Percentiles rank a stretch among this genome's conserved stretches.
These are phyloP conservation scores for Neurospora hispaniola DNA, from an alignment of 495 filamentous ascomycete species.

Conservation along the genomic window DNA sequence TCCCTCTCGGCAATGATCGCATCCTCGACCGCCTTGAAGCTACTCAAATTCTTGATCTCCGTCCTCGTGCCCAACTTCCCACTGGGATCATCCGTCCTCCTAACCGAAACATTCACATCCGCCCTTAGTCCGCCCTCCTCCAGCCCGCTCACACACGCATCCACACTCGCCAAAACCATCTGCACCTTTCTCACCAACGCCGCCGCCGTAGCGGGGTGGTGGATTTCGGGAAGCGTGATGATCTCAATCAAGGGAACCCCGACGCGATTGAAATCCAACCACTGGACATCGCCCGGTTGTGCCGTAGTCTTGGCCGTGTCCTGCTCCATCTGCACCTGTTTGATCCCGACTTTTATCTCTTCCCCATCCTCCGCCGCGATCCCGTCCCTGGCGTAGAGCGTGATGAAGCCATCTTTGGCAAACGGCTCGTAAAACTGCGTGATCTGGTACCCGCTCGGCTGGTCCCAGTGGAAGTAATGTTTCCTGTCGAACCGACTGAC, in stretches of 20 bases:
- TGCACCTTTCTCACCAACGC: constrained; percentile 85
- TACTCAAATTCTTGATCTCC: constrained; percentile 96
- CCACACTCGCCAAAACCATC: constrained; percentile 62
- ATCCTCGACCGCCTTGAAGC: constrained; percentile 88
- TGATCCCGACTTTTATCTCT: constrained; percentile 61
- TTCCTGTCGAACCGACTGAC: constrained; percentile 85
- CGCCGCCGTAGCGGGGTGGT: constrained; percentile 72
- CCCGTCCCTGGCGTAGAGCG: constrained; percentile 64
- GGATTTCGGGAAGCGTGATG: constrained; percentile 81
- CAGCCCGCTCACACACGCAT: constrained; percentile 83
- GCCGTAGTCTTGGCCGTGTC: constrained; percentile 92
- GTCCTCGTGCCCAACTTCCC: constrained; percentile 39
- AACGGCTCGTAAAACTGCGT: constrained; percentile 93
- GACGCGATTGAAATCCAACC: constrained; percentile 91
- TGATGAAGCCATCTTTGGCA: constrained; percentile 62
- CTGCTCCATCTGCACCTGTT: constrained; percentile 93
- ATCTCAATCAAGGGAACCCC: constrained; percentile 89
- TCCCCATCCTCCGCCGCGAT: constrained; percentile 62
- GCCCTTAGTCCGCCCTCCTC: constrained; percentile 82
- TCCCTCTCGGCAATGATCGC: constrained; percentile 85
- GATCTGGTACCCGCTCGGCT: constrained; percentile 92
- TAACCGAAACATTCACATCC: constrained; percentile 91
- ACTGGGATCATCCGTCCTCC: constrained; percentile 22
- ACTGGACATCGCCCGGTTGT: constrained; percentile 57
- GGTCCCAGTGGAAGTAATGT: constrained; percentile 98